phyloP scores from a whole-genome alignment of 2,329 filamentous ascomycete species.

The Apiospora malaysiana region DNA sequence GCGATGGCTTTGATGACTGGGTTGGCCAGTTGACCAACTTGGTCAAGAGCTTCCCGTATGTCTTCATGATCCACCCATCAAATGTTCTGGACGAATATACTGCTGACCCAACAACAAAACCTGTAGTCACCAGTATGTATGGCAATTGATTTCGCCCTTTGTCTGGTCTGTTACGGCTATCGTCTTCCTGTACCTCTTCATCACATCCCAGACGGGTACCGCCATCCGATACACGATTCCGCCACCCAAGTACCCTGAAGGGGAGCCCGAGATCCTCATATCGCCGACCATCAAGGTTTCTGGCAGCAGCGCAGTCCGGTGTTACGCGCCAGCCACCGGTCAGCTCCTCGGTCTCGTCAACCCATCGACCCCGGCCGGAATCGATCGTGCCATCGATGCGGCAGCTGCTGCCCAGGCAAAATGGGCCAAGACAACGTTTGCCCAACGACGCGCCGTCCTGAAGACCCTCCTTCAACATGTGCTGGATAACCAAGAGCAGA shows the following conservation, averaged over 20 bases:
- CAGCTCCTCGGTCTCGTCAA: slow-evolving; percentile 79
- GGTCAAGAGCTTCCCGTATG: slow-evolving; percentile 29
- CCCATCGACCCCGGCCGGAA: slow-evolving; percentile 75
- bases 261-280: slow-evolving; percentile 60
- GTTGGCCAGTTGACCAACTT: slow-evolving; percentile 12
- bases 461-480: slow-evolving; percentile 82
- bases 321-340: slow-evolving; percentile 90
- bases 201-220: not conserved
- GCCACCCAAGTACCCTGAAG: slow-evolving; percentile 64
- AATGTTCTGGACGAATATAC: not conserved
- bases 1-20: slow-evolving; percentile 17
- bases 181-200: not conserved
- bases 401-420: slow-evolving; percentile 75
- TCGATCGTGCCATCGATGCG: slow-evolving; percentile 78
- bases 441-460: slow-evolving; percentile 78
- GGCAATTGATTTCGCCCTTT: slow-evolving; percentile 29
- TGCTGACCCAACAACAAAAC: slow-evolving; percentile 5
- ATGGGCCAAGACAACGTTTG: slow-evolving; percentile 82
- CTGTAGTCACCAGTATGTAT: slow-evolving; percentile 32
- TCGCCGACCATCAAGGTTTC: slow-evolving; percentile 67
- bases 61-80: slow-evolving; percentile 6
- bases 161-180: slow-evolving; percentile 29
- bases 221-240: slow-evolving; percentile 66
- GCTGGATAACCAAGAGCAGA: slow-evolving; percentile 86
- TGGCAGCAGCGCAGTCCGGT: slow-evolving; percentile 74